Base-by-base conservation (phyloP, 2,329 filamentous ascomycete genomes). In the Botryotinia convoluta region DNA sequence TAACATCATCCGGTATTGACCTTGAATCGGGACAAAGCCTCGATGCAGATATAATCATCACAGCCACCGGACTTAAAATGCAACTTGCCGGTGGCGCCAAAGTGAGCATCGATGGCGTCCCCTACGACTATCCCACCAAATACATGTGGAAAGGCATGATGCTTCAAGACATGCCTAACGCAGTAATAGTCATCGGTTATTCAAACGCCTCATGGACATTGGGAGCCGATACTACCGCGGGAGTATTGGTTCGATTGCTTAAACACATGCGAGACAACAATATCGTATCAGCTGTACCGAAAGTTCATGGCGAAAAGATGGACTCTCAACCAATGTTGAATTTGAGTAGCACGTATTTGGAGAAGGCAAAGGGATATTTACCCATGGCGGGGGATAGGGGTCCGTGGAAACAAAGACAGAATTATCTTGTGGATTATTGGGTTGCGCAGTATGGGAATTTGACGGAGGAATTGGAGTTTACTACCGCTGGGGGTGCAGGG, bases 191-290 rank as follows among this genome's bases (percentile, higher is more conserved):
- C 51, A 84, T 91, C 61, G 91, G 91, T 14, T 93, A 93, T 79
- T 87, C 88, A 32, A 88, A 90, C 64, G 86, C 87, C 0, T 87
- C 87, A 0, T 93, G 91, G 91, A 93, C 91, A 0, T 86, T 91
- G 0, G 90, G 90, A 4, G 87, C 88, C 0, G 90, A 91, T 69
- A 69, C 74, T 3, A 79, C 79, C 18, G 77, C 79, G 1, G 44
- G 64, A 22, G 65, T 78, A 5, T 69, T 80, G 3, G 79, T 78
- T 42, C 74, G 79, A n/a, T 54, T 81, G 4, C 37, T 81, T 29
- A 81, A 80, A 63, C 70, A 78, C 18, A 79, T 81, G 78, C 74
- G 78, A 12, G 65, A 65, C 8, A 73, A 75, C 8, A 60, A 74
- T 3, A 26, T 76, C 35, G 37, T 67, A 3, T 76, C 73, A 39